A percentile compares a stretch with the other conserved stretches of the same genome.
These are phyloP conservation scores for Curvularia eragrostidis DNA, from an alignment of 2,329 filamentous ascomycete species.

Conservation along the genomic window DNA sequence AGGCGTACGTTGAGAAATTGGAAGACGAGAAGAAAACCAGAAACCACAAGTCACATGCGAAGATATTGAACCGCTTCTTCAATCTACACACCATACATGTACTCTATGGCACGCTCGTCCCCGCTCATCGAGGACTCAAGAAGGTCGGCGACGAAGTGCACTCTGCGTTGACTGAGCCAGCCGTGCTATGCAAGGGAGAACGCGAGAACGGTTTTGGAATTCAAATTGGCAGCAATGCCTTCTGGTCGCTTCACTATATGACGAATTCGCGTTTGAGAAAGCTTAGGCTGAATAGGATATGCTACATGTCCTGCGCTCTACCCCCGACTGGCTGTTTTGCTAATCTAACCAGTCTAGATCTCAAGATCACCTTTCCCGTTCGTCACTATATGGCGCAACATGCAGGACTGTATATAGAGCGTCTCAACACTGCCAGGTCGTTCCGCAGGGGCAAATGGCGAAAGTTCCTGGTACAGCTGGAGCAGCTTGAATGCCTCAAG, in stretches of 20 bases:
- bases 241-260: not conserved
- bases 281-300: constrained; percentile 6
- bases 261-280: not conserved
- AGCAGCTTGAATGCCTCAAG: constrained; percentile 13
- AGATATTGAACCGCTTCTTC: not conserved
- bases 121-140: constrained; percentile 5
- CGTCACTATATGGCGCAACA: not conserved
- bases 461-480: not conserved
- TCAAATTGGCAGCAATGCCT: not conserved
- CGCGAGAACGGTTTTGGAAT: not conserved
- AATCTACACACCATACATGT: constrained; percentile 11
- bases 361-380: not conserved
- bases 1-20: constrained; percentile 11
- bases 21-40: constrained; percentile 14
- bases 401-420: not conserved
- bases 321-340: not conserved
- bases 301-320: not conserved
- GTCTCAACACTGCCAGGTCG: too few relatives aligned
- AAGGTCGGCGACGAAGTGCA: not conserved
- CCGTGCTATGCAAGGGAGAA: constrained; percentile 8
- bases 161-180: not conserved
- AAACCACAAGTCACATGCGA: not conserved
- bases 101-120: constrained; percentile 6
- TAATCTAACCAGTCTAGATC: constrained; percentile 7
- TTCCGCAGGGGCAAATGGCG: not conserved